Evolutionary conservation across 352 stramenopile genomes (phyloP).

Genomic region (Globisporangium radiosum): DNA sequence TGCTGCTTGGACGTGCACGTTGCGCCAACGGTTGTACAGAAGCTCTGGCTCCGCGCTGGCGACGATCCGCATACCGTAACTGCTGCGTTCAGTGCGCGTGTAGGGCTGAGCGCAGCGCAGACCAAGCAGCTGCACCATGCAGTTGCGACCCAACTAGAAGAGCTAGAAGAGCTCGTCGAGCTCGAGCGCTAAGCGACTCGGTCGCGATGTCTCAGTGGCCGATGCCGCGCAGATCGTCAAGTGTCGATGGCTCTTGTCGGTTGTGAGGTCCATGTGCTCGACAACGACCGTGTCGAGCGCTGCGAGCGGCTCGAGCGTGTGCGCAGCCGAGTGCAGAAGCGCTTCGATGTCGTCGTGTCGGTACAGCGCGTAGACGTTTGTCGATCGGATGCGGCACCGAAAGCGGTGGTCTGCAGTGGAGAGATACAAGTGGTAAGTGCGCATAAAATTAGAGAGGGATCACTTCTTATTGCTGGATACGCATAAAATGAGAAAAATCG

Average conservation of each 20-base stretch:
- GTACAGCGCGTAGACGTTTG: constrained; percentile 61
- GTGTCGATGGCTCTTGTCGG: constrained; percentile 41
- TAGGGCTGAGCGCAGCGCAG: constrained; percentile 24
- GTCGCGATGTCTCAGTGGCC: background rate
- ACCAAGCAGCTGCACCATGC: constrained; percentile 21
- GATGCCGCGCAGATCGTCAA: constrained; percentile 27
- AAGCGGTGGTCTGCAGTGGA: constrained; percentile 38
- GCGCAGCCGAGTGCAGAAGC: constrained; percentile 23
- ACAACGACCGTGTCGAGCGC: constrained; percentile 63
- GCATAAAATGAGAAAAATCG: background rate
- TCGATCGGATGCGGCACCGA: constrained; percentile 68
- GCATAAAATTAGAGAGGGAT: background rate
- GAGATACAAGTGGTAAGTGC: background rate
- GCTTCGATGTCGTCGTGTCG: constrained; percentile 51
- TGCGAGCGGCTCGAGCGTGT: constrained; percentile 37
- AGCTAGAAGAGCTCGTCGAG: constrained; percentile 72
- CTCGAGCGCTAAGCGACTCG: constrained; percentile 47
- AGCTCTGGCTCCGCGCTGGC: constrained; percentile 22
- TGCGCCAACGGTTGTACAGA: constrained; percentile 31
- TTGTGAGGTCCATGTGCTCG: constrained; percentile 60
- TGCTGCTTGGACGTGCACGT: constrained; percentile 32
- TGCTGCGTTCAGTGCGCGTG: constrained; percentile 19
- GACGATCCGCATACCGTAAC: constrained; percentile 26
- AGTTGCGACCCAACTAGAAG: constrained; percentile 40
- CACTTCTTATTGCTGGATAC: background rate